Evolutionary conservation across 306 rosid genomes (phyloP).

Genomic region (Calophaca sinica): DNA sequence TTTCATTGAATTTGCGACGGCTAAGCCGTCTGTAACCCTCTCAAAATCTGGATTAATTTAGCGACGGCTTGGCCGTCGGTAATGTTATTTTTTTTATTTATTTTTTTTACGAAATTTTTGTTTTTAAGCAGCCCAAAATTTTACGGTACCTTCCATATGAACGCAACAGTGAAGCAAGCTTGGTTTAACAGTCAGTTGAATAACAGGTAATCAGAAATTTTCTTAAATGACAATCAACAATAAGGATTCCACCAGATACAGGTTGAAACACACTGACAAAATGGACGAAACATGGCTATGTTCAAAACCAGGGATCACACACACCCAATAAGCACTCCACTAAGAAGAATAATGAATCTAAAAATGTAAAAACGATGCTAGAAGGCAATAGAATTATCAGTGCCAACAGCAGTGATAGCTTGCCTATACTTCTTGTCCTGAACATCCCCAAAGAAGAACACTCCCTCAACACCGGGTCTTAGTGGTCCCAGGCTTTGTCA

Average conservation of each 20-base stretch:
- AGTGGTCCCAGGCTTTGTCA: conserved; percentile 71
- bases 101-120: too few relatives aligned
- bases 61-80: too few relatives aligned
- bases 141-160: too few relatives aligned
- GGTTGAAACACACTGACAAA: not conserved
- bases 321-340: conserved; percentile 2
- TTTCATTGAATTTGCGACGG: too few relatives aligned
- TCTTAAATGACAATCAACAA: not conserved
- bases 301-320: conserved; percentile 20
- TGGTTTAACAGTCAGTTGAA: conserved; percentile 19
- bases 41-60: too few relatives aligned
- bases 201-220: not conserved
- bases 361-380: not conserved
- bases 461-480: conserved; percentile 73
- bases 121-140: too few relatives aligned
- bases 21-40: too few relatives aligned
- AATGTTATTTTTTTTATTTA: too few relatives aligned
- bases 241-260: not conserved
- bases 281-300: not conserved
- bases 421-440: conserved; percentile 98
- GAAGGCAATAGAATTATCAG: conserved; percentile 54
- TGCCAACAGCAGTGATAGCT: conserved; percentile 89
- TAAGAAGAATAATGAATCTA: not conserved
- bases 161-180: not conserved
- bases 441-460: conserved; percentile 94